phyloP scores from a whole-genome alignment of 2,329 filamentous ascomycete genomes.

The Metarhizium brunneum region DNA sequence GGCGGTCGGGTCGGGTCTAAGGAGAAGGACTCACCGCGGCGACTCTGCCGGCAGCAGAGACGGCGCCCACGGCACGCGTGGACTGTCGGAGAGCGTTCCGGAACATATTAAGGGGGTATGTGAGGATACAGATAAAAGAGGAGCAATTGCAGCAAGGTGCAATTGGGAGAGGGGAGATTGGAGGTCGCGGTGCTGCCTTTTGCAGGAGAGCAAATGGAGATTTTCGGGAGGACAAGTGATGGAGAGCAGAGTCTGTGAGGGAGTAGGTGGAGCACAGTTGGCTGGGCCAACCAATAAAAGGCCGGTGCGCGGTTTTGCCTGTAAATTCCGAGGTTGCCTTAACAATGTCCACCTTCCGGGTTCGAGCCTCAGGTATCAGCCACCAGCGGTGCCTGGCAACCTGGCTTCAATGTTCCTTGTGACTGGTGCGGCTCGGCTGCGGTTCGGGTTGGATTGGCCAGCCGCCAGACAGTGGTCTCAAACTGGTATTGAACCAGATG shows the following conservation, averaged over 20 bases:
- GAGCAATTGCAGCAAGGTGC: conserved; percentile 54
- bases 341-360: conserved; percentile 24
- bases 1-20: conserved; percentile 29
- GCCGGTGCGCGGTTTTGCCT: conserved; percentile 28
- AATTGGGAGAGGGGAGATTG: conserved; percentile 56
- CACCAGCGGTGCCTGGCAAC: background rate
- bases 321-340: conserved; percentile 28
- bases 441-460: too few relatives aligned
- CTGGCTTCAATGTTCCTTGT: background rate
- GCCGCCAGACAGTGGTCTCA: too few relatives aligned
- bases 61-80: conserved; percentile 86
- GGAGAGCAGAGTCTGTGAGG: conserved; percentile 33
- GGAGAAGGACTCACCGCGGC: conserved; percentile 72
- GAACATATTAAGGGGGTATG: conserved; percentile 67
- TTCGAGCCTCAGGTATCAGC: conserved; percentile 9
- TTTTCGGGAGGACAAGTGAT: conserved; percentile 32
- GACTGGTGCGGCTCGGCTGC: too few relatives aligned
- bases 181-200: conserved; percentile 38
- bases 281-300: conserved; percentile 24
- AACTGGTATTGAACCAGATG: too few relatives aligned
- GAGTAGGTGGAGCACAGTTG: conserved; percentile 28
- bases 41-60: conserved; percentile 86
- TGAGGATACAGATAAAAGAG: conserved; percentile 41
- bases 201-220: conserved; percentile 35
- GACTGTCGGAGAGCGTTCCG: conserved; percentile 97